Conservation (phyloP, 768 basidiomycete species). For the Auriscalpium orientale region DNA sequence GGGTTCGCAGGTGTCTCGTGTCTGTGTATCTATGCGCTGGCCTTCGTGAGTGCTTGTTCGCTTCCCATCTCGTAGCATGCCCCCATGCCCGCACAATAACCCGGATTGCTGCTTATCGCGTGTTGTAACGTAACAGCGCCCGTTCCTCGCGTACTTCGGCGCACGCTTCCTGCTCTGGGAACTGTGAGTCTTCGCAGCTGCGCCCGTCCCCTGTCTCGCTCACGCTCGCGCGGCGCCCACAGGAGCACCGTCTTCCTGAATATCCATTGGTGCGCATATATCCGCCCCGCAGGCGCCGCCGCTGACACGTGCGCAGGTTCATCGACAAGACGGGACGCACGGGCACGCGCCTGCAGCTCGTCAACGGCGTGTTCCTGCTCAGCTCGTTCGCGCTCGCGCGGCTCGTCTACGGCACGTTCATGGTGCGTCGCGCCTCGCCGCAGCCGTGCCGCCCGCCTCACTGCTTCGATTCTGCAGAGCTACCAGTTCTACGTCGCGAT, state of each 20-base stretch:
- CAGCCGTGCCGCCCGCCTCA: neutral
- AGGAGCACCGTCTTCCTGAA: conserved; percentile 85
- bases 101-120: too few relatives aligned
- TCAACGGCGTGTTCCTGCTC: conserved; percentile 67
- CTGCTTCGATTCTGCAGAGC: conserved; percentile 37
- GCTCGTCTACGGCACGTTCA: conserved; percentile 59
- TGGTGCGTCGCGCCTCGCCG: conserved; percentile 19
- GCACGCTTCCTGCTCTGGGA: conserved; percentile 81
- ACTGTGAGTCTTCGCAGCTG: conserved; percentile 33
- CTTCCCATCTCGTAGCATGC: neutral
- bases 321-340: conserved; percentile 71
- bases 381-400: conserved; percentile 62
- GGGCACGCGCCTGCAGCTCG: conserved; percentile 55
- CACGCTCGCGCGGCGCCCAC: neutral
- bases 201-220: neutral
- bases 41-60: conserved; percentile 51
- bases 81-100: too few relatives aligned
- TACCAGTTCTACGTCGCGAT: conserved; percentile 59
- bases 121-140: conserved; percentile 24
- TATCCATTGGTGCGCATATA: conserved; percentile 62
- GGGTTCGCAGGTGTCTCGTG: conserved; percentile 48
- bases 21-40: conserved; percentile 53
- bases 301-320: conserved; percentile 37
- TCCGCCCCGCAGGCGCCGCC: neutral
- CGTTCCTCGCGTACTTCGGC: conserved; percentile 76